Evolutionary conservation across 2,329 filamentous ascomycete genomes (phyloP), one percentile per base, ranked within the genome.

Genomic region (Trichoderma polysporum): DNA sequence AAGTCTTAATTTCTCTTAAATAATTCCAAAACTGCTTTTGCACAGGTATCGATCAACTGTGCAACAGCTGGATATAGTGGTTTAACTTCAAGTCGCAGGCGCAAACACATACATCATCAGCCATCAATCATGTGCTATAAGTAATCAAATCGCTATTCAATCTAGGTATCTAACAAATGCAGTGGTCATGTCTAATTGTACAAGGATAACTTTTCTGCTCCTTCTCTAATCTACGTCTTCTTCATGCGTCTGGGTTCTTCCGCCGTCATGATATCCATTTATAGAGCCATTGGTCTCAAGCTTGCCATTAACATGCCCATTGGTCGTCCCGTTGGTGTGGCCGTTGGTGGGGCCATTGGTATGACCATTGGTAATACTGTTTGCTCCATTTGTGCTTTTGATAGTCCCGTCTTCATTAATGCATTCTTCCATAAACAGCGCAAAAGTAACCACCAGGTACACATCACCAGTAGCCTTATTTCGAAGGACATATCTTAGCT

Each of bases 401-500:
- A 88, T 74, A 1, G 81, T 82, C 1, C 86, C 87, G 59, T 88
- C 82, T 68, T 88, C 85, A 70, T 87, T 83, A 37, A 89, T 80
- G 69, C 90, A 84, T 54, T 91, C 88, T 65, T 87, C 88, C 9
- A 90, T 85, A 68, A 95, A 84, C 4, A 97, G 82, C 19, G 89
- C 90, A 76, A 98, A 94, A 5, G 93, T 79, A 17, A 98, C 83
- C 53, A 94, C 92, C 33, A 97, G 87, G 72, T 97, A 92, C 17
- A 92, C 85, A 37, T 91, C 86, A 56, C 86, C 86, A 0, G 91
- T 94, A 25, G 83, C 79, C 68, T 87, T 88, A 78, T 97, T 91
- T 76, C 94, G 94, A 75, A 98, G 85, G 67, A 96, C 92, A 79
- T 98, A 97, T 85, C 94, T 94, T 80, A 96, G 86, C 72, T 89